Evolutionary conservation across 2,329 filamentous ascomycete species (phyloP).

Genomic region (Thielaviopsis musarum): DNA sequence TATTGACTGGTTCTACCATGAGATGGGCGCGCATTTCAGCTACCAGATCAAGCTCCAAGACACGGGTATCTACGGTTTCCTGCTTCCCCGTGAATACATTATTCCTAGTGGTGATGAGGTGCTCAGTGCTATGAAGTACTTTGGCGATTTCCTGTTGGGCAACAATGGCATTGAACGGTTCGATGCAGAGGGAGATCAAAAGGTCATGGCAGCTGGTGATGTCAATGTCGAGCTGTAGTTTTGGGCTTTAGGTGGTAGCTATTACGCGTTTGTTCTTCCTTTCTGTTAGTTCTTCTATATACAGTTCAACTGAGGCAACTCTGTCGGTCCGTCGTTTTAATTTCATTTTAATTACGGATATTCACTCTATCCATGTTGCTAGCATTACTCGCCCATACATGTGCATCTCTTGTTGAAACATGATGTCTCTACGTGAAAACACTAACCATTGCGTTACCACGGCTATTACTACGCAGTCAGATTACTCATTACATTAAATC

Average conservation of each 20-base stretch:
- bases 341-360: too few species aligned
- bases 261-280: neutral
- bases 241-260: neutral
- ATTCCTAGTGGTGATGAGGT: constrained; percentile 80
- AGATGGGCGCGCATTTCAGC: constrained; percentile 63
- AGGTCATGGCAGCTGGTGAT: constrained; percentile 3
- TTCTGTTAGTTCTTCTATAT: neutral
- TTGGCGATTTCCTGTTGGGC: constrained; percentile 62
- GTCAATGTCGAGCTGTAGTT: constrained; percentile 2
- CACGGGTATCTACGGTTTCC: constrained; percentile 83
- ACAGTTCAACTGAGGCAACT: neutral
- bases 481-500: neutral
- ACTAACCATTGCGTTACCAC: neutral
- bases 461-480: neutral
- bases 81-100: constrained; percentile 75
- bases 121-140: constrained; percentile 65
- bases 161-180: constrained; percentile 47
- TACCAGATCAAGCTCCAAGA: constrained; percentile 93
- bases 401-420: neutral
- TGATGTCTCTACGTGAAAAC: neutral
- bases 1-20: constrained; percentile 91
- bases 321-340: neutral
- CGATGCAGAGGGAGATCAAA: constrained; percentile 15
- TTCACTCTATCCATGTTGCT: neutral
- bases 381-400: neutral